Percentiles rank a stretch among this genome's conserved stretches.
phyloP scores from a whole-genome alignment of 202 grass and related monocot species.

The Dendrocalamus latiflorus region DNA sequence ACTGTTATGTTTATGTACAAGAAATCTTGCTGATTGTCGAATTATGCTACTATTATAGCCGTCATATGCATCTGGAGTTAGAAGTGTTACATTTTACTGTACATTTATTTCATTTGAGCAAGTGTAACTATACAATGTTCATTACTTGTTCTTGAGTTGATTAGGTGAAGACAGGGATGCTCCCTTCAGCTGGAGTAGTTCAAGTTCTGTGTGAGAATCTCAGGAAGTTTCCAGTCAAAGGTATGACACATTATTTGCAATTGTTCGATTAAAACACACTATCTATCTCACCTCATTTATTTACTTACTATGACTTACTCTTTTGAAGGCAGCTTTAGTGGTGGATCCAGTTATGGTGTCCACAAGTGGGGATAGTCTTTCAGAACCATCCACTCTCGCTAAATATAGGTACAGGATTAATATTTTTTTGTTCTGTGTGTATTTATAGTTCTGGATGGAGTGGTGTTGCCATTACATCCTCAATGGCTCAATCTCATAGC shows the following conservation, averaged over 20 bases:
- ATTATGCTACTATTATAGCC: neutral
- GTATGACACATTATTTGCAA: slow-evolving; percentile 26
- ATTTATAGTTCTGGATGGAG: neutral
- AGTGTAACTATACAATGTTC: neutral
- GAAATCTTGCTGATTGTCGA: neutral
- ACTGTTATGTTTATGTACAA: neutral
- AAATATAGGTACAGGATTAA: slow-evolving; percentile 49
- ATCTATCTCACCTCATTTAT: slow-evolving; percentile 14
- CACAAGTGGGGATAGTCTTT: slow-evolving; percentile 83
- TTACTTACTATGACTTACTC: slow-evolving; percentile 32
- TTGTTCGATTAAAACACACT: neutral
- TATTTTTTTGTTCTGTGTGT: neutral
- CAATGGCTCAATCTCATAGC: neutral
- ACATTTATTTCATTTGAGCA: neutral
- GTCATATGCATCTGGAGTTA: neutral
- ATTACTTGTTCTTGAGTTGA: slow-evolving; percentile 19
- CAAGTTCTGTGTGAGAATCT: slow-evolving; percentile 74
- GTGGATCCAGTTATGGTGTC: slow-evolving; percentile 99
- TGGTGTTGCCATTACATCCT: neutral
- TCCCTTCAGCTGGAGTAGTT: slow-evolving; percentile 68
- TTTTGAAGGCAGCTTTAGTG: slow-evolving; percentile 91
- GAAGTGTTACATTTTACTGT: neutral
- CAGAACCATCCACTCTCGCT: slow-evolving; percentile 54
- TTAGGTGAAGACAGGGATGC: slow-evolving; percentile 97
- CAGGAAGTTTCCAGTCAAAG: slow-evolving; percentile 81